Evolutionary conservation across 1,284 basidiomycete genomes (phyloP).

Genomic region (Cystobasidium sp.): DNA sequence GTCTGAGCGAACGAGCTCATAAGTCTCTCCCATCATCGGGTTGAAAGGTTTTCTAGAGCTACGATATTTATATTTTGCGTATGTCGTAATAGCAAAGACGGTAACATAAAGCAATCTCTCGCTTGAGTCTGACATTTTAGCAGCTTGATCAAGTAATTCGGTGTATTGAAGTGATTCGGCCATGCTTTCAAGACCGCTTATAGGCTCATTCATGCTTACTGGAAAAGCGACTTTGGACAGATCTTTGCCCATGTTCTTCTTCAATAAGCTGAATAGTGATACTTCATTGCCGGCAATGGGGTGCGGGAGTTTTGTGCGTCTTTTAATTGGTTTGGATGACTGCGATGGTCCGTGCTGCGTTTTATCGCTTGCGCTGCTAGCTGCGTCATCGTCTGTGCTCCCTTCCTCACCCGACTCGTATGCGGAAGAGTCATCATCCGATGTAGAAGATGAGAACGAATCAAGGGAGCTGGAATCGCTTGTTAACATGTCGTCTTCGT

Average conservation of each 20-base stretch:
- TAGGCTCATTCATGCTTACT: constrained; percentile 84
- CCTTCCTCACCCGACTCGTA: constrained; percentile 29
- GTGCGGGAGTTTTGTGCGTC: constrained; percentile 69
- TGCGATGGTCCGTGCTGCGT: constrained; percentile 4
- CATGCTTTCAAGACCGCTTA: constrained; percentile 72
- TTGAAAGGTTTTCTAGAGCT: constrained; percentile 86
- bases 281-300: constrained; percentile 73
- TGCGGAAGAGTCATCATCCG: constrained; percentile 25
- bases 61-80: constrained; percentile 69
- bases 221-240: constrained; percentile 82
- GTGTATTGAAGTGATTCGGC: constrained; percentile 84
- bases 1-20: constrained; percentile 71
- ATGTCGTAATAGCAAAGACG: constrained; percentile 81
- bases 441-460: background rate
- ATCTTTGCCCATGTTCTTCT: constrained; percentile 94
- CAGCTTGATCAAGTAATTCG: constrained; percentile 68
- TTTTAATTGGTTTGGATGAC: constrained; percentile 53
- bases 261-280: constrained; percentile 80
- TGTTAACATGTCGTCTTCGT: constrained; percentile 18
- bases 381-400: constrained; percentile 19
- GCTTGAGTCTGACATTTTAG: constrained; percentile 65
- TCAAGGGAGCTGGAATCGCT: background rate
- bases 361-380: constrained; percentile 34
- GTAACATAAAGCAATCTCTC: constrained; percentile 77
- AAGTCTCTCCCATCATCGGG: constrained; percentile 85